A percentile compares a stretch with the other conserved stretches of the same genome.
Evolutionary conservation across 441 rosid species (phyloP).

Genomic region (Oxalis stricta): DNA sequence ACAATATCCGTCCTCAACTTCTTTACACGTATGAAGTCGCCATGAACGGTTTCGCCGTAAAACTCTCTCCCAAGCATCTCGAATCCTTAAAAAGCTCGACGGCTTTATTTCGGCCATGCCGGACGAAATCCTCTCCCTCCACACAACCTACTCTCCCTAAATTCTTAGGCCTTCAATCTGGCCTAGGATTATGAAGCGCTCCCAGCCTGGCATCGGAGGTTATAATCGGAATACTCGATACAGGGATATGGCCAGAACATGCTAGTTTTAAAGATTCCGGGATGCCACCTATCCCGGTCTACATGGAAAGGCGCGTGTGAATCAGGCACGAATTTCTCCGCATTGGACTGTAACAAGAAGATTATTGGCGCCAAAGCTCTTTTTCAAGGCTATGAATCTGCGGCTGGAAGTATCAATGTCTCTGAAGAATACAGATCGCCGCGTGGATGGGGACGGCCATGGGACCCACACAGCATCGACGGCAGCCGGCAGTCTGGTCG

Average conservation of each 20-base stretch:
- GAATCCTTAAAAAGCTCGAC: slow-evolving; percentile 25
- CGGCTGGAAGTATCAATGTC: slow-evolving; percentile 28
- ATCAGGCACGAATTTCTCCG: slow-evolving; percentile 33
- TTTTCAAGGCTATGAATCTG: slow-evolving; percentile 31
- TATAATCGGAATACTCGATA: slow-evolving; percentile 43
- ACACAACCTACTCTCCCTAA: slow-evolving; percentile 37
- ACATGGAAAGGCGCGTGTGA: slow-evolving; percentile 53
- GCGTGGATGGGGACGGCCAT: slow-evolving; percentile 42
- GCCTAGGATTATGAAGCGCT: slow-evolving; percentile 28
- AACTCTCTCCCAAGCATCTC: slow-evolving; percentile 43
- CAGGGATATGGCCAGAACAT: slow-evolving; percentile 62
- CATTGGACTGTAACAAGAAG: slow-evolving; percentile 38
- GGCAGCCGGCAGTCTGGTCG: slow-evolving; percentile 32
- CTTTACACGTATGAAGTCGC: slow-evolving; percentile 37
- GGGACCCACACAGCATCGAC: slow-evolving; percentile 66
- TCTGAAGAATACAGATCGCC: slow-evolving; percentile 38
- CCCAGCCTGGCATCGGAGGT: slow-evolving; percentile 28
- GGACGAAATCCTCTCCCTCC: slow-evolving; percentile 50
- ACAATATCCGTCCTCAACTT: slow-evolving; percentile 21
- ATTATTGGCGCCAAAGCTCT: slow-evolving; percentile 44
- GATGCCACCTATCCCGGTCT: slow-evolving; percentile 31
- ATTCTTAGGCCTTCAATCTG: slow-evolving; percentile 38
- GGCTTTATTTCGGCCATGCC: slow-evolving; percentile 59
- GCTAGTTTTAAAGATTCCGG: slow-evolving; percentile 36
- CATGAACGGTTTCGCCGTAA: slow-evolving; percentile 54